Evolutionary conservation across 371 early-diverging fungal genomes (phyloP), one percentile per base, ranked within the genome.

Genomic region (Blyttiomyces sp.): DNA sequence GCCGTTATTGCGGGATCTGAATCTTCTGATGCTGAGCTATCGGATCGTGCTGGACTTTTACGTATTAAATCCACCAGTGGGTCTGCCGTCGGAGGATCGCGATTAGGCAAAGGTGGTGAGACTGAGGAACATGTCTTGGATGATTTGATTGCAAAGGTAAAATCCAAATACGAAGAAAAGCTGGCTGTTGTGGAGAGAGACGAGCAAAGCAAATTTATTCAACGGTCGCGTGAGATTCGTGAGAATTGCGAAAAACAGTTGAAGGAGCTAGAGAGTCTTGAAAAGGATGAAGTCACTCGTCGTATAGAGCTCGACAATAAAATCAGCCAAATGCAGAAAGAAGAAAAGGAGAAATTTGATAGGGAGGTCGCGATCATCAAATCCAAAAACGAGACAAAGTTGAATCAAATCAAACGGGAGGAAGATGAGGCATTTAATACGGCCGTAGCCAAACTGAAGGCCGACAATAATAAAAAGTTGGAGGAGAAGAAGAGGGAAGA

Each of bases 291-390:
- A 21, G 52, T 45, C 35, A 16, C 48, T 3, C 27, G 30, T 16
- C 31, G 44, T 1, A 21, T 27, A 24, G 33, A 30, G n/a, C 39
- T 24, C 26, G 49, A 51, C 19, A 30, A 17, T 27, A n/a, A 33
- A 17, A 39, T 63, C 11, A 33, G 39, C 11, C 34, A 57, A 30
- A n/a, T 28, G 21, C 46, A 63, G 33, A 16, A 35, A 1, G 49
- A 43, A 36, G 62, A 61, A 27, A 34, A 67, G 49, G n/a, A 49
- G 23, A 51, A 53, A 44, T 54, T 57, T 49, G 64, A 63, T 21
- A 17, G 19, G 43, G 32, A 55, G 44, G 26, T 48, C 34, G 51
- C 36, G 16, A 30, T 50, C 2, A 44, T 74, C 39, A 23, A 44
- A 27, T 13, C 21, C 1, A 28, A 59, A 9, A 56, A 55, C 27